Conservation (phyloP, 148 eudicot species). For the Dysphania ambrosioides region DNA sequence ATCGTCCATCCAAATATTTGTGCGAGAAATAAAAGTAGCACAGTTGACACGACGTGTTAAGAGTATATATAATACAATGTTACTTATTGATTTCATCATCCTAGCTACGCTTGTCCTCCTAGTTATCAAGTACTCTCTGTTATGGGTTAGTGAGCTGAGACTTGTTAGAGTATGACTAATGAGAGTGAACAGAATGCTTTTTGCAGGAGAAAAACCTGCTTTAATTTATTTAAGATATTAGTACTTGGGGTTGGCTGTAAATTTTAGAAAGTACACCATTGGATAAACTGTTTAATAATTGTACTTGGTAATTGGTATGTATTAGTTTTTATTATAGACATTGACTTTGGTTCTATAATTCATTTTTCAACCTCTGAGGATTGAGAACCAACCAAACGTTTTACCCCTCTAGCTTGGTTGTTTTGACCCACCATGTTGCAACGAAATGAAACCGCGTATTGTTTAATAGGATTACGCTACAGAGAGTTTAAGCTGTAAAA, state of each 20-base stretch:
- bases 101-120: too few species aligned
- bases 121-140: too few species aligned
- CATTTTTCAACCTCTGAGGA: constrained; percentile 7
- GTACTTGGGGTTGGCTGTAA: constrained; percentile 1
- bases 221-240: neutral
- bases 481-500: too few species aligned
- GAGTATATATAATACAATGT: constrained; percentile 17
- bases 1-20: constrained; percentile 1
- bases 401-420: neutral
- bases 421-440: neutral
- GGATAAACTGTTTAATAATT: constrained; percentile 4
- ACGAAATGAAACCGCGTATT: too few species aligned
- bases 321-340: constrained; percentile 17
- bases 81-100: constrained; percentile 9
- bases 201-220: neutral
- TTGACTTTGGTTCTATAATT: constrained; percentile 22
- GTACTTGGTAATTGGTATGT: too few species aligned
- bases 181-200: neutral
- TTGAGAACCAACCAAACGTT: neutral
- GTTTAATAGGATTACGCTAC: too few species aligned
- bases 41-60: constrained; percentile 15
- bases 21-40: neutral
- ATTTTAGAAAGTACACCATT: neutral
- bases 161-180: neutral
- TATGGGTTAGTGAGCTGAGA: neutral